A percentile compares a stretch with the other conserved stretches of the same genome.
These are phyloP conservation scores for Phytophthora vignae DNA, from an alignment of 352 stramenopile genomes.

Conservation along the genomic window DNA sequence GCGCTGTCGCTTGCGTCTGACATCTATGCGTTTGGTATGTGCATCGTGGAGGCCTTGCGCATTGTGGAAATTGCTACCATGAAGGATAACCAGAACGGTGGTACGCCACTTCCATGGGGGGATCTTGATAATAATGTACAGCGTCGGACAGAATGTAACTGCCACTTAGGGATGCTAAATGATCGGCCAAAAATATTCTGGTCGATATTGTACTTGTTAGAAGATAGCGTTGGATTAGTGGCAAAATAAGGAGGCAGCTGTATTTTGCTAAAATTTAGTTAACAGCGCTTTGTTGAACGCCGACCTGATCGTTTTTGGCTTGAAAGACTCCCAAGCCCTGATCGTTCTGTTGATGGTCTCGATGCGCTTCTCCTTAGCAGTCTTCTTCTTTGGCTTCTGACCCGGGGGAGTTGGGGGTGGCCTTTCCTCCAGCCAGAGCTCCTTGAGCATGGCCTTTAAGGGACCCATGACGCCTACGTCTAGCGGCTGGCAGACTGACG, in stretches of 20 bases:
- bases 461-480: constrained; percentile 14
- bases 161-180: not conserved
- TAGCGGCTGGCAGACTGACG: constrained; percentile 8
- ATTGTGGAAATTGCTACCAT: no score
- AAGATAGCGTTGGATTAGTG: not conserved
- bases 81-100: no score
- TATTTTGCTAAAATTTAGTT: no score
- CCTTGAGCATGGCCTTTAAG: constrained; percentile 15
- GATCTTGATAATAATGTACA: not conserved
- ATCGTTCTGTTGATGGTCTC: constrained; percentile 16
- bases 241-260: constrained; percentile 16
- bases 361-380: constrained; percentile 13
- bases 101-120: no score
- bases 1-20: no score
- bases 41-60: no score
- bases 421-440: constrained; percentile 1
- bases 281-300: constrained; percentile 26
- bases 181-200: not conserved
- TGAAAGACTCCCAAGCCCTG: constrained; percentile 16
- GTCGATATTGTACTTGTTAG: not conserved
- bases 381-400: constrained; percentile 1
- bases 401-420: not conserved
- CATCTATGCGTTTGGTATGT: no score
- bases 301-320: no score
- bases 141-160: constrained; percentile 4